Evolutionary conservation across 352 stramenopile species (phyloP).

Genomic region (Globisporangium lucens): DNA sequence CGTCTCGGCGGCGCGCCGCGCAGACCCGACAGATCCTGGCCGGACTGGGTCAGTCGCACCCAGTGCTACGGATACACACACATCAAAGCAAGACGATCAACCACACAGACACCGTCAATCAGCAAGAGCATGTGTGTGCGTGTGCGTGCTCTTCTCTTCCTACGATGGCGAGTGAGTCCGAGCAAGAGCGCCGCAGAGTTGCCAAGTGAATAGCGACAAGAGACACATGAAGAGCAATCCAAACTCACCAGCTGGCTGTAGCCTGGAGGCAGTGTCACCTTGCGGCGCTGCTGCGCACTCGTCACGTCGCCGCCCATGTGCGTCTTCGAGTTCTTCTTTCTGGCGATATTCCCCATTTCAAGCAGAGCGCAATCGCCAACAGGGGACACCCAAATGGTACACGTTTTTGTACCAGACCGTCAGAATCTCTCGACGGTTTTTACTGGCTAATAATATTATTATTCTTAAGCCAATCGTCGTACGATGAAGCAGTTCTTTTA

Average conservation of each 20-base stretch:
- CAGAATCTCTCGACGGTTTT: background rate
- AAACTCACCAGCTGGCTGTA: slow-evolving; percentile 87
- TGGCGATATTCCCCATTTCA: slow-evolving; percentile 2
- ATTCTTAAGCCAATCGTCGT: background rate
- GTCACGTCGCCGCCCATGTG: slow-evolving; percentile 54
- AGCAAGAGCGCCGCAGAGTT: slow-evolving; percentile 1
- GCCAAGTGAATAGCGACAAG: background rate
- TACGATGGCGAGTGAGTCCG: background rate
- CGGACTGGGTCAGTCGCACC: slow-evolving; percentile 83
- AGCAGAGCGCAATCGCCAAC: background rate
- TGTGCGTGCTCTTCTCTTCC: background rate
- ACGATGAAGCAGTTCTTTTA: background rate
- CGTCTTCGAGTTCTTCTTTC: slow-evolving; percentile 1
- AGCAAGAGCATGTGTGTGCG: background rate
- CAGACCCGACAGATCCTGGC: slow-evolving; percentile 86
- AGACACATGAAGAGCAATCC: background rate
- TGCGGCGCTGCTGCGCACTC: slow-evolving; percentile 64
- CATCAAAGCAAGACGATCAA: background rate
- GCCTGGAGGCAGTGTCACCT: slow-evolving; percentile 81
- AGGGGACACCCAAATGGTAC: background rate
- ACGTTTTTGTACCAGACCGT: background rate
- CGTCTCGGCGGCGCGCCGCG: slow-evolving; percentile 47
- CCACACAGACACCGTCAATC: background rate
- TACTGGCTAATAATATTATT: background rate
- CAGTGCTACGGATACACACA: slow-evolving; percentile 69